Conservation (phyloP, 73 alveolate genomes). For the Tetrahymena thermophila region DNA sequence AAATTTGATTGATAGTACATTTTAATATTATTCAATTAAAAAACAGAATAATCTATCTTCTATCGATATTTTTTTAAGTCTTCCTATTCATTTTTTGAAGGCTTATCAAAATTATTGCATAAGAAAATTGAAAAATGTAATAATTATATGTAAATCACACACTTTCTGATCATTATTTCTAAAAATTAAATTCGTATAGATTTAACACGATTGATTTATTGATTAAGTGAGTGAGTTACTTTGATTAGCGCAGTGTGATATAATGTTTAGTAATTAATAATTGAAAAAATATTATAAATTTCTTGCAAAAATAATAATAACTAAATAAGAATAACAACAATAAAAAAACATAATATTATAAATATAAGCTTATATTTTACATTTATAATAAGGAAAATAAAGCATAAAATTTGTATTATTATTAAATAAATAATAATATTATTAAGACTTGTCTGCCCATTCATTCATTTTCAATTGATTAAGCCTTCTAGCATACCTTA, state of each 20-base stretch:
- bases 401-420: neutral
- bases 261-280: too few relatives aligned
- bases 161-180: neutral
- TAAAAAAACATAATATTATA: neutral
- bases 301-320: neutral
- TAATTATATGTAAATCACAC: neutral
- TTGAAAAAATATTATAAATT: neutral
- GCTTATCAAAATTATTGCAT: neutral
- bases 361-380: neutral
- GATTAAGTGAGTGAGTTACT: too few relatives aligned
- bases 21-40: too few relatives aligned
- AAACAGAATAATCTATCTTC: too few relatives aligned
- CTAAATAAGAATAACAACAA: neutral
- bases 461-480: too few relatives aligned
- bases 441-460: too few relatives aligned
- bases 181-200: neutral
- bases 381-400: neutral
- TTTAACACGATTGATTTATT: neutral
- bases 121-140: neutral
- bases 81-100: too few relatives aligned
- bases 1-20: too few relatives aligned
- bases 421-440: neutral
- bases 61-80: too few relatives aligned
- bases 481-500: neutral
- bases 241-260: too few relatives aligned